Evolutionary conservation across 2,329 filamentous ascomycete genomes (phyloP).

Genomic region (Colletotrichum musicola): DNA sequence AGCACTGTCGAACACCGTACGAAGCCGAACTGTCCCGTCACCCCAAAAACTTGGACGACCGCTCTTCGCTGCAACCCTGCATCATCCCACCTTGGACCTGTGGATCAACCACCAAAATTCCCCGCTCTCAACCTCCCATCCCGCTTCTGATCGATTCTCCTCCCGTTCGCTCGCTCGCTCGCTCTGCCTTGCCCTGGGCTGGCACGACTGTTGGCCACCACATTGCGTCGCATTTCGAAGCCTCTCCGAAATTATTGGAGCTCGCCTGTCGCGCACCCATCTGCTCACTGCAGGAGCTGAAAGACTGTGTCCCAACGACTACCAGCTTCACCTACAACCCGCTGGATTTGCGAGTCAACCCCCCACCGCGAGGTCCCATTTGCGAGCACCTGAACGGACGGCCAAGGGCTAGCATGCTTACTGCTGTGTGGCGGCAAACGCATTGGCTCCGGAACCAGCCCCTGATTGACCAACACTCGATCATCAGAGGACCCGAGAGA

Average conservation of each 20-base stretch:
- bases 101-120: slow-evolving; percentile 38
- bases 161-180: slow-evolving; percentile 20
- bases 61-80: slow-evolving; percentile 37
- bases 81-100: slow-evolving; percentile 38
- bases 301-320: slow-evolving; percentile 1
- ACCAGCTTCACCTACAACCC: slow-evolving; percentile 7
- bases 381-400: slow-evolving; percentile 13
- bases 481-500: slow-evolving; percentile 6
- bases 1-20: slow-evolving; percentile 31
- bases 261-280: slow-evolving; percentile 6
- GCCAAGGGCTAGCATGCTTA: slow-evolving; percentile 31
- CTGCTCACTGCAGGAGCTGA: slow-evolving; percentile 9
- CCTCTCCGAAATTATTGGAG: slow-evolving; percentile 8
- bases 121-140: slow-evolving; percentile 39
- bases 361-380: slow-evolving; percentile 11
- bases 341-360: slow-evolving; percentile 10
- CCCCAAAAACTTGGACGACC: slow-evolving; percentile 23
- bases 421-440: slow-evolving; percentile 31
- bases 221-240: slow-evolving; percentile 18
- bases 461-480: slow-evolving; percentile 1
- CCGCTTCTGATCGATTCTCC: slow-evolving; percentile 33
- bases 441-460: slow-evolving; percentile 12
- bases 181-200: slow-evolving; percentile 24
- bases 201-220: slow-evolving; percentile 20
- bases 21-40: slow-evolving; percentile 18